A percentile compares a stretch with the other conserved stretches of the same genome.
Evolutionary conservation across 345 rosid species (phyloP).

Genomic region (Citrus australasica): DNA sequence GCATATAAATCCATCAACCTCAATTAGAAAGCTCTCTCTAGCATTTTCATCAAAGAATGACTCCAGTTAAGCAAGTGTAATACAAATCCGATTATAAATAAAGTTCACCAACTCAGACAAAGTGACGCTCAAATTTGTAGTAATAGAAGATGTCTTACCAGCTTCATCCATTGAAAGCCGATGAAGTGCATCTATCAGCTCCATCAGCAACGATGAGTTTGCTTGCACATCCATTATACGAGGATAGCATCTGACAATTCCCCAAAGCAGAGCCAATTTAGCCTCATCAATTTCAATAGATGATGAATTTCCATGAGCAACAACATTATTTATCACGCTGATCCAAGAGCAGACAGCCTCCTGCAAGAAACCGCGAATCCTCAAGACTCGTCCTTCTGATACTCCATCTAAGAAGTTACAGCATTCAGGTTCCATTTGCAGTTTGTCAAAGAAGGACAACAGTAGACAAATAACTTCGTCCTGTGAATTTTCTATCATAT

Average conservation of each 20-base stretch:
- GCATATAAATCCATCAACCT: background rate
- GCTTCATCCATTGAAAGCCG: slow-evolving; percentile 34
- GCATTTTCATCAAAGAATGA: background rate
- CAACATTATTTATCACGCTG: slow-evolving; percentile 30
- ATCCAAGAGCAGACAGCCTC: slow-evolving; percentile 29
- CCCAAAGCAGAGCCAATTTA: slow-evolving; percentile 68
- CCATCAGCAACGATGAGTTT: slow-evolving; percentile 38
- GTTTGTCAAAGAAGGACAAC: slow-evolving; percentile 51
- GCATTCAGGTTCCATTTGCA: slow-evolving; percentile 38
- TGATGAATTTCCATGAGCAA: slow-evolving; percentile 21
- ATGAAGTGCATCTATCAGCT: slow-evolving; percentile 53
- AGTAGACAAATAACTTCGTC: slow-evolving; percentile 62
- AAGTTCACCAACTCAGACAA: background rate
- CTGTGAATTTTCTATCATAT: slow-evolving; percentile 50
- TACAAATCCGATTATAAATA: background rate
- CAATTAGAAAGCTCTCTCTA: background rate
- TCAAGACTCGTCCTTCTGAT: slow-evolving; percentile 36
- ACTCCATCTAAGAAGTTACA: slow-evolving; percentile 31
- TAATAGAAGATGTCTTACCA: slow-evolving; percentile 39
- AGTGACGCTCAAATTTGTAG: background rate
- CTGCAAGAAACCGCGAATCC: slow-evolving; percentile 42
- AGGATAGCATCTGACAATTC: slow-evolving; percentile 65
- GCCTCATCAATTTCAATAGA: slow-evolving; percentile 33
- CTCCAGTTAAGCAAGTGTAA: background rate
- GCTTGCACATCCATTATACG: slow-evolving; percentile 32